Percentiles rank a stretch among this genome's conserved stretches.
These are phyloP conservation scores for Volvox carteri DNA, from an alignment of 163 green algal genomes.

Conservation along the genomic window DNA sequence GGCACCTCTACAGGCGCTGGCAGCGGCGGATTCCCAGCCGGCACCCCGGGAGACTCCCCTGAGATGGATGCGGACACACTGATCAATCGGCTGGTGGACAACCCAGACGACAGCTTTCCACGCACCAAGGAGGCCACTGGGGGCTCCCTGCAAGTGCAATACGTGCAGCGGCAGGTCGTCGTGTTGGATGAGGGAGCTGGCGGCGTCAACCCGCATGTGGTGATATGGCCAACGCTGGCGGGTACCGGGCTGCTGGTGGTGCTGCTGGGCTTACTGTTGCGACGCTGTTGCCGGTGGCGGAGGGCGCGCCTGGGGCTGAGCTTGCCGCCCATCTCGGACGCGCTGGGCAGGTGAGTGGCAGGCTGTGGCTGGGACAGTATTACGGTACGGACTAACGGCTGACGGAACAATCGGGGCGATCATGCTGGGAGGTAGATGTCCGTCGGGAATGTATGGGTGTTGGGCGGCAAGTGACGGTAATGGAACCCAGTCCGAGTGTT, in stretches of 20 bases:
- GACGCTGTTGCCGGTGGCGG: not conserved
- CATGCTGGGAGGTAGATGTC: no score
- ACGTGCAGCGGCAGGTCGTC: conserved; percentile 37
- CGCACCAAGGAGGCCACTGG: conserved; percentile 49
- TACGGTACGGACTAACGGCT: no score
- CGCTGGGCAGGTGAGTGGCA: not conserved
- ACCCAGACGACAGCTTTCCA: conserved; percentile 31
- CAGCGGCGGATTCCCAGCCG: not conserved
- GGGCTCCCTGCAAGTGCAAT: conserved; percentile 37
- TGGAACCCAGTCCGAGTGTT: no score
- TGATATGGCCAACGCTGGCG: conserved; percentile 50
- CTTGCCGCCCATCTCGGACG: conserved; percentile 39
- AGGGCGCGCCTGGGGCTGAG: not conserved
- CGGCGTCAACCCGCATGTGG: not conserved
- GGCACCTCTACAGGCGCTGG: not conserved
- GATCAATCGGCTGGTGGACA: conserved; percentile 38
- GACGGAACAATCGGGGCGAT: no score
- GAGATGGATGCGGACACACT: conserved; percentile 50
- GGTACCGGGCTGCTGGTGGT: conserved; percentile 17
- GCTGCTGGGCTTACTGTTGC: not conserved
- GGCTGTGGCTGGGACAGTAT: no score
- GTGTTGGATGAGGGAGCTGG: not conserved
- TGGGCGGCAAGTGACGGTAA: no score
- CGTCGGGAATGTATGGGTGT: no score
- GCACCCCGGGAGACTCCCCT: not conserved